Evolutionary conservation across 768 basidiomycete species (phyloP).

Genomic region (Mycena vulgaris): DNA sequence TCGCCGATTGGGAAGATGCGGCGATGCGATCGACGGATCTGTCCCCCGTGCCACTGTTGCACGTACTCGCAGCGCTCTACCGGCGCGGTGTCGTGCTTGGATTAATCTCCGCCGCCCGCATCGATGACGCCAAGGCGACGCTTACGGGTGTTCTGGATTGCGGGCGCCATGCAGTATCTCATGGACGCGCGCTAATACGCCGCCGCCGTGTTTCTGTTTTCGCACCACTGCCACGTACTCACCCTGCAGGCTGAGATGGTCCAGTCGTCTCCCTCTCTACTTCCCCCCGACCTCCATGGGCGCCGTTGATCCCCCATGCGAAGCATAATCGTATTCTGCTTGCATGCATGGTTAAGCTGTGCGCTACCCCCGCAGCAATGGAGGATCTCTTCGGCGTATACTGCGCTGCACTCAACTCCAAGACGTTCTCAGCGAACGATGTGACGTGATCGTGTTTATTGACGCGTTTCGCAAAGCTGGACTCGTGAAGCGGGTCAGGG

Average conservation of each 20-base stretch:
- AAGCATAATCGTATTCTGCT: neutral
- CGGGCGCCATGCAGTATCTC: neutral
- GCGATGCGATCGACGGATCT: no score
- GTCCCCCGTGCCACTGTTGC: no score
- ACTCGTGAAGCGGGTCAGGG: neutral
- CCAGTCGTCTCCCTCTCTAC: neutral
- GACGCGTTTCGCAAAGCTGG: neutral
- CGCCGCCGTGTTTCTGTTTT: neutral
- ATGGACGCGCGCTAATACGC: neutral
- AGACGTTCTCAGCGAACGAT: neutral
- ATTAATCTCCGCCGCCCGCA: no score
- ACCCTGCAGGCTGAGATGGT: neutral
- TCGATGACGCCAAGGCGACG: no score
- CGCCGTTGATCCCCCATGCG: neutral
- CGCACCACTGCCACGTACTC: neutral
- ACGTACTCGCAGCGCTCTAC: no score
- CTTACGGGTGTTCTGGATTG: neutral
- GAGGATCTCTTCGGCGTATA: neutral
- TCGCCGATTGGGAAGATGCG: no score
- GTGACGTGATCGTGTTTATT: neutral
- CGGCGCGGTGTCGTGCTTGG: no score
- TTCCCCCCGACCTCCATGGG: neutral
- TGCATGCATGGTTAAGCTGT: neutral
- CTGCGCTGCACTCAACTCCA: neutral
- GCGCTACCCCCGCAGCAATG: neutral